Base-by-base conservation (phyloP, 2,329 filamentous ascomycete species). In the Sarocladium strictum region DNA sequence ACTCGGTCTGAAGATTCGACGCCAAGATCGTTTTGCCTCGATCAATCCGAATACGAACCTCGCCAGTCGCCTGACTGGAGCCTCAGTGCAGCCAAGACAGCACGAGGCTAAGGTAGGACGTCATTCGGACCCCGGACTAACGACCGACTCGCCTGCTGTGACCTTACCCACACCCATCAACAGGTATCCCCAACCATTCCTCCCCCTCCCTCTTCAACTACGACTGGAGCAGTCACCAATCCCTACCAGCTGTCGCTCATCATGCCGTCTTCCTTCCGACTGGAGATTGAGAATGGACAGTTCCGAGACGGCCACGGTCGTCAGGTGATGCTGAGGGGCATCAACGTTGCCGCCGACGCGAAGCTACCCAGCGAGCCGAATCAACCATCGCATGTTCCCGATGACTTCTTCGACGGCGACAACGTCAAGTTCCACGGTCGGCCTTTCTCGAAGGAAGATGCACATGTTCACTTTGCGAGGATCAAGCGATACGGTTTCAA, bases 401-500 rank as follows among this genome's bases (percentile, higher is more conserved):
- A 90, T 14, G 76, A 84, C 62, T 99, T 99, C 78, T 97, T 95
- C 69, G 89, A 97, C 58, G 92, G 88, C 63, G 93, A 99, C 70
- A 84, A 86, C 61, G 89, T 97, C 58, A 92, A 87, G 21, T 99
- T 99, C 65, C 87, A 93, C 61, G 81, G 85, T 57, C 82, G 92
- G 2, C 94, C 94, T 0, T 99, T 99, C 62, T 76, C 86, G 3
- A 79, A 89, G 49, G 83, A 89, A 51, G 90, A 97, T 61, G 90
- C 94, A 1, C 86, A 90, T 63, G 77, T 81, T 15, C 94, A 99
- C 69, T 97, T 99, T 69, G 81, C 89, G 12, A 82, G 92, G 41
- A 72, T 99, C 60, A 89, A 87, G 63, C 86, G 87, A 64, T 96
- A 87, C 77, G 94, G 94, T 14, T 99, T 96, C 78, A 99, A 97